Base-by-base conservation (phyloP, 2,329 filamentous ascomycete genomes). In the Bipolaris victoriae region DNA sequence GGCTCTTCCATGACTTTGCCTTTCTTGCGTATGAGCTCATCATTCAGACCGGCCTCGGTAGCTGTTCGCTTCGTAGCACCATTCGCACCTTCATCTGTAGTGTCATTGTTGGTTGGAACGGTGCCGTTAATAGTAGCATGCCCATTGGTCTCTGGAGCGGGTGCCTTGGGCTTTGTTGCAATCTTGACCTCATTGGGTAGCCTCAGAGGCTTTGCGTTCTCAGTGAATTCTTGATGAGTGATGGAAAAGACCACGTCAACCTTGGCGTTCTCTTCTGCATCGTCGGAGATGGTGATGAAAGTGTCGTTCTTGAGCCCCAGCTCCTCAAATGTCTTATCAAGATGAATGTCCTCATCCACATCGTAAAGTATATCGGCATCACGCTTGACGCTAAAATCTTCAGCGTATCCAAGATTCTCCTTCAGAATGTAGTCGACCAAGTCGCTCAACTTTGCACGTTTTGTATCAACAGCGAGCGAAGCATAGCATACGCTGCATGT, bases 271-370 rank as follows among this genome's bases (percentile, higher is more conserved):
- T 91, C 89, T 51, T 93, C 90, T 45, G 92, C 90, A 55, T 96
- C 85, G 62, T 90, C 95, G n/a, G 90, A 88, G 50, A 98, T 80
- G 0, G 91, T 96, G 62, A 98, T 77, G 73, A 96, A 94, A 50
- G 84, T 88, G 62, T 90, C 90, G 22, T 84, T 81, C 56, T 84
- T 84, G 66, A 97, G 86, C 10, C 89, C 90, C 7, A 97, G 82
- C 18, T 97, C 90, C 24, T 77, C 82, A 49, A 99, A 83, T 59
- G 90, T 92, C 80, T 92, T 96, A 1, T 82, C 76, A 1, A 98
- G 80, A 68, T 97, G 96, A 55, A 96, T 91, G 4, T 91, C 91
- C 69, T 96, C 86, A 54, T 98, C 95, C 0, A 88, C 86, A 68
- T 98, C 95, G 68, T 96, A 98, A 40, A 98, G 82, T n/a, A 93